Evolutionary conservation across 164 flowering plant genomes (phyloP).

Genomic region (Litsea cubeba): DNA sequence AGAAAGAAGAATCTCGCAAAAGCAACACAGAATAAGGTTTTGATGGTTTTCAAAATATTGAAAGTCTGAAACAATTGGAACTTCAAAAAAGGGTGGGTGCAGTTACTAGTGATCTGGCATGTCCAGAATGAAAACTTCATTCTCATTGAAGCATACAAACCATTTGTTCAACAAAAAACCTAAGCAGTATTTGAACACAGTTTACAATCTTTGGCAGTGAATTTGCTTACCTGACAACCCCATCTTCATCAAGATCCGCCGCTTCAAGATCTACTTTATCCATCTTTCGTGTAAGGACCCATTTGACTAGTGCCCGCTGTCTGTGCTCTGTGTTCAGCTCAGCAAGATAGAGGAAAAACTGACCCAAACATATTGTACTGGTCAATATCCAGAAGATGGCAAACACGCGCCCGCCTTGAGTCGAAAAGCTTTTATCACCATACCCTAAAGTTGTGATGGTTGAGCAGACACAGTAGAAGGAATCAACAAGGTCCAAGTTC

Average conservation of each 20-base stretch:
- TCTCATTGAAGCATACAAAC: too few species aligned
- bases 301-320: slow-evolving; percentile 41
- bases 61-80: too few species aligned
- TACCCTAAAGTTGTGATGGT: slow-evolving; percentile 85
- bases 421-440: slow-evolving; percentile 85
- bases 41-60: too few species aligned
- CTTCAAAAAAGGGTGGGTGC: too few species aligned
- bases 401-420: slow-evolving; percentile 60
- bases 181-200: too few species aligned
- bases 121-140: too few species aligned
- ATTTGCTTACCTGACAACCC: slow-evolving; percentile 41
- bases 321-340: slow-evolving; percentile 53
- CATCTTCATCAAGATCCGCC: slow-evolving; percentile 76
- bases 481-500: slow-evolving; percentile 43
- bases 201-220: not conserved
- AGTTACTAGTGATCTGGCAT: too few species aligned
- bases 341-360: slow-evolving; percentile 65
- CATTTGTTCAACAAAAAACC: too few species aligned
- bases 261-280: slow-evolving; percentile 63
- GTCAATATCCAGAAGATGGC: slow-evolving; percentile 77
- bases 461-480: slow-evolving; percentile 80
- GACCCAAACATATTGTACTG: slow-evolving; percentile 67
- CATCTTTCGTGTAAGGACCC: slow-evolving; percentile 53
- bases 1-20: too few species aligned
- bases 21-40: too few species aligned